A percentile compares a stretch with the other conserved stretches of the same genome.
Conservation (phyloP, 1,284 basidiomycete species). For the Ustilago cynodontis region DNA sequence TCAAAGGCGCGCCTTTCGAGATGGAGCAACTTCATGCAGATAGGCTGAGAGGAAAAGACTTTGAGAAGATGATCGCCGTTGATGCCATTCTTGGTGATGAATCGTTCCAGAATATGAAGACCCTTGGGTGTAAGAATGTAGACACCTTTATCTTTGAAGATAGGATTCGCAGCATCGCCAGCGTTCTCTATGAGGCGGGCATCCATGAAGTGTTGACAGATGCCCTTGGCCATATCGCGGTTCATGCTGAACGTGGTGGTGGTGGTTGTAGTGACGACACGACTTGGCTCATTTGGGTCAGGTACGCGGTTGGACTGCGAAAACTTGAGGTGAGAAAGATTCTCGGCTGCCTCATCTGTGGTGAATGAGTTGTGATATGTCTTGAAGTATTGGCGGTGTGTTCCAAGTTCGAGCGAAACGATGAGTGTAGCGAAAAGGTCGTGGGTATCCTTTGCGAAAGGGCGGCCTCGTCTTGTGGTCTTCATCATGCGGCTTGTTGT, state of each 20-base stretch:
- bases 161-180: slow-evolving; percentile 84
- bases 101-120: slow-evolving; percentile 96
- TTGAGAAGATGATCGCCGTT: slow-evolving; percentile 86
- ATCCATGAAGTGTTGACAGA: slow-evolving; percentile 99
- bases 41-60: slow-evolving; percentile 91
- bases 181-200: slow-evolving; percentile 97
- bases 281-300: slow-evolving; percentile 94
- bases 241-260: slow-evolving; percentile 99
- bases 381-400: slow-evolving; percentile 95
- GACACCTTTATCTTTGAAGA: slow-evolving; percentile 97
- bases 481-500: slow-evolving; percentile 68
- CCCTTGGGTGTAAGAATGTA: slow-evolving; percentile 97
- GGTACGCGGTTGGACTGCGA: slow-evolving; percentile 98
- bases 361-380: slow-evolving; percentile 94
- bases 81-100: slow-evolving; percentile 99
- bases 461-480: slow-evolving; percentile 61
- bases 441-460: slow-evolving; percentile 81
- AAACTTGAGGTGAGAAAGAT: slow-evolving; percentile 95
- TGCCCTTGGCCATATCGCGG: slow-evolving; percentile 98
- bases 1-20: slow-evolving; percentile 91
- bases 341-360: slow-evolving; percentile 94
- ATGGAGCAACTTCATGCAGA: slow-evolving; percentile 97
- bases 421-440: slow-evolving; percentile 97
- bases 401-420: slow-evolving; percentile 88
- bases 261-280: slow-evolving; percentile 97